Conservation (phyloP, 2,329 filamentous ascomycete species). For the Fusarium goolgardi region DNA sequence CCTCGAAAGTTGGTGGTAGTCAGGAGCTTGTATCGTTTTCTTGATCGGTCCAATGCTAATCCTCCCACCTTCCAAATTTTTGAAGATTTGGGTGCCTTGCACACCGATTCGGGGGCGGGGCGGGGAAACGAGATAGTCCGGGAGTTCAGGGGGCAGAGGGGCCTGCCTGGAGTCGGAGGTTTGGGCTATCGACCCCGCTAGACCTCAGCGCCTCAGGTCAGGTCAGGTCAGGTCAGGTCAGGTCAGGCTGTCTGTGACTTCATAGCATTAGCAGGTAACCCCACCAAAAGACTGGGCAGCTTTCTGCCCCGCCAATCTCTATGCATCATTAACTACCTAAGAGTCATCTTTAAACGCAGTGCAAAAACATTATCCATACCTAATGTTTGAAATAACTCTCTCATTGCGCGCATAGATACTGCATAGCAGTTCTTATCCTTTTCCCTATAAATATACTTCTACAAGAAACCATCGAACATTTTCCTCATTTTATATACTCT, state of each 20-base stretch:
- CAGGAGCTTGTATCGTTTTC: slow-evolving; percentile 49
- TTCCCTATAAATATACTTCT: not conserved
- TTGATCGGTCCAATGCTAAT: slow-evolving; percentile 33
- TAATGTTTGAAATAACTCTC: not conserved
- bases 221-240: too few relatives aligned
- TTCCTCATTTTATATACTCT: not conserved
- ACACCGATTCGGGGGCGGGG: slow-evolving; percentile 47
- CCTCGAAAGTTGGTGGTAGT: slow-evolving; percentile 45
- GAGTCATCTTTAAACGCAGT: not conserved
- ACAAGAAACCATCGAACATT: not conserved
- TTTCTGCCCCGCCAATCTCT: slow-evolving; percentile 34
- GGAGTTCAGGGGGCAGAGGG: slow-evolving; percentile 37
- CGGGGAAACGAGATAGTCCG: slow-evolving; percentile 52
- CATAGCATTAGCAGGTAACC: slow-evolving; percentile 36
- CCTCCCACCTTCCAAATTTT: slow-evolving; percentile 50
- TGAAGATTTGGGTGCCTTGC: slow-evolving; percentile 49
- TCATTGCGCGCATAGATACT: not conserved
- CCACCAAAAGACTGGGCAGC: slow-evolving; percentile 36
- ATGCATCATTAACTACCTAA: too few relatives aligned
- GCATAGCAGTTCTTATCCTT: not conserved
- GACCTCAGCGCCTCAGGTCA: slow-evolving; percentile 16
- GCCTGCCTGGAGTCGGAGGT: not conserved
- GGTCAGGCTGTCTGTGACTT: slow-evolving; percentile 31
- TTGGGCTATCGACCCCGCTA: slow-evolving; percentile 16
- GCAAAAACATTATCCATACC: not conserved